phyloP scores from a whole-genome alignment of 768 basidiomycete species.

The Panaeolus papilionaceus region DNA sequence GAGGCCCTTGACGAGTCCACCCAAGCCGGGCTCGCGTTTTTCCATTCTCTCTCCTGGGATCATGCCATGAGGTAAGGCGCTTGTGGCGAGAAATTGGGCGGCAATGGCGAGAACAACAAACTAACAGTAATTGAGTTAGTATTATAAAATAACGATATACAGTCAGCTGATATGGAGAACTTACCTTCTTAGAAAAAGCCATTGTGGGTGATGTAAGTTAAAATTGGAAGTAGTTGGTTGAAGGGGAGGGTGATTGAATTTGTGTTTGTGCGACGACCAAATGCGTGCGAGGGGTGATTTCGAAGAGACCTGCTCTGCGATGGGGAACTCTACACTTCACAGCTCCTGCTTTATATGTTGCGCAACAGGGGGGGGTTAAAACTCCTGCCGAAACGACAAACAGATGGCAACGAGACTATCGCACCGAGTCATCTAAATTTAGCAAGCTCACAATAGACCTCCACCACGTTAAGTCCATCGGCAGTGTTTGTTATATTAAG shows the following conservation, averaged over 20 bases:
- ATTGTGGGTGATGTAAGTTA: background rate
- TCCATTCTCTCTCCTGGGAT: background rate
- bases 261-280: background rate
- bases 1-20: background rate
- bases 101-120: background rate
- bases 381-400: background rate
- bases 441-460: too few species aligned
- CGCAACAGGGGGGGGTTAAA: too few species aligned
- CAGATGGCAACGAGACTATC: too few species aligned
- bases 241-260: background rate
- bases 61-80: constrained; percentile 3
- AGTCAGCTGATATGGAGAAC: background rate
- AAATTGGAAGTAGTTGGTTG: background rate
- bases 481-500: too few species aligned
- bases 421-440: too few species aligned
- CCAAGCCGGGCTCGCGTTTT: background rate
- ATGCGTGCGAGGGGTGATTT: background rate
- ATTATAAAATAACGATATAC: background rate
- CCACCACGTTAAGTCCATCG: too few species aligned
- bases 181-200: background rate
- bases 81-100: background rate
- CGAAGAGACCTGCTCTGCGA: constrained; percentile 1
- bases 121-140: background rate
- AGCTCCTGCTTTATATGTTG: background rate
- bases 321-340: background rate